Percentiles rank a stretch among this genome's conserved stretches.
Evolutionary conservation across 805 yeast species (phyloP).

Genomic region (Candida nitratophila): DNA sequence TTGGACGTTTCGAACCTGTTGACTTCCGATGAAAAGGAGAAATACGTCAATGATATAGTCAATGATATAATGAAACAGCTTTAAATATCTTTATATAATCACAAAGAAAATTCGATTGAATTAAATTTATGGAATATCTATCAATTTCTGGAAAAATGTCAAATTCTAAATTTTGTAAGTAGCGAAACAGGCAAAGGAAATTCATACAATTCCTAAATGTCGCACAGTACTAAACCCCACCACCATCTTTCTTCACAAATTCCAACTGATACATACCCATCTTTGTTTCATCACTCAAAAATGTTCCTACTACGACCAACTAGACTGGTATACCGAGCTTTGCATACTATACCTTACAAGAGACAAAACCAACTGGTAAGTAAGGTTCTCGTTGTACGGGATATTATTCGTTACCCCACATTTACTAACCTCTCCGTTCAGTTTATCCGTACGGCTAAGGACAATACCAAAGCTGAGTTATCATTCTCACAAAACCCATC

Average conservation of each 20-base stretch:
- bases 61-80: conserved; percentile 31
- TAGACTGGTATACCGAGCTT: background rate
- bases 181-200: too few species aligned
- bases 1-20: conserved; percentile 18
- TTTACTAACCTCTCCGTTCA: background rate
- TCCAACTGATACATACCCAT: too few species aligned
- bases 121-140: too few species aligned
- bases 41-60: conserved; percentile 29
- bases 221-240: too few species aligned
- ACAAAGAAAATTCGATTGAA: too few species aligned
- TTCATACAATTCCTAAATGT: too few species aligned
- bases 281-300: too few species aligned
- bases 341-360: conserved; percentile 5
- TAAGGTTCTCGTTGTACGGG: too few species aligned
- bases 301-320: too few species aligned
- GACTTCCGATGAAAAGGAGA: conserved; percentile 21
- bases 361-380: conserved; percentile 12
- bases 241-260: too few species aligned
- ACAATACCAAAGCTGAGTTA: conserved; percentile 7
- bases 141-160: too few species aligned
- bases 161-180: too few species aligned
- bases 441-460: conserved; percentile 3
- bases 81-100: background rate
- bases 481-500: conserved; percentile 26
- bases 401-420: background rate